Evolutionary conservation across 805 yeast species (phyloP), one percentile per base, ranked within the genome.

Genomic region (Ogataea haglerorum): DNA sequence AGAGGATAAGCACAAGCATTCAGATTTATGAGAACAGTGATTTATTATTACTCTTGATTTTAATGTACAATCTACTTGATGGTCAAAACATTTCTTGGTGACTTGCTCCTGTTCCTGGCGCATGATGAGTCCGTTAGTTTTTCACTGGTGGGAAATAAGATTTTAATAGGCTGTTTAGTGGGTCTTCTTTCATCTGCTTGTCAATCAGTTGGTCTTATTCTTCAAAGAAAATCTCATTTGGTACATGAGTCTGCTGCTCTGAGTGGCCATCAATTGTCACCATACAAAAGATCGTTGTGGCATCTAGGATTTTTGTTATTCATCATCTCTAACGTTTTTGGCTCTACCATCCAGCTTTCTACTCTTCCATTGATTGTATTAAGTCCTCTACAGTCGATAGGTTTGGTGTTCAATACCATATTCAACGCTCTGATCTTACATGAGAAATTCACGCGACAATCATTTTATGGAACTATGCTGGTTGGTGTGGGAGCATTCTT

Each of bases 321-420:
- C 57, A 71, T 89, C 18, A 54, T 75, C 4, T 79, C 95, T 28
- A 89, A 88, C 52, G 64, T 89, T 1, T 65, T 87, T 29, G 96
- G 96, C 2, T 82, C 93, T 2, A 69, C 84, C 14, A 82, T 88
- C 19, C 96, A 89, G 63, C 78, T 89, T 27, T 77, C 93, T 1
- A 83, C 95, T 2, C 67, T 88, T 30, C 96, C 96, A 1, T 66
- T 89, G 45, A 82, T 87, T 31, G 73, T 89, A 2, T 61, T 88
- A 43, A 80, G 89, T 17, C 95, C 96, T 0, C 64, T 88, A 40
- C 96, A 88, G 58, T 87, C 95, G 18, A 78, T 82, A 17, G 95
- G 96, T 0, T 69, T 89, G n/a, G 89, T 88, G 2, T 88, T 89
- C 69, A 89, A 89, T 61, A 78, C 93, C 0, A 60, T 85, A 2